These are phyloP conservation scores for Trichoderma sp. DNA, from an alignment of 2,329 filamentous ascomycete species.

Conservation along the genomic window DNA sequence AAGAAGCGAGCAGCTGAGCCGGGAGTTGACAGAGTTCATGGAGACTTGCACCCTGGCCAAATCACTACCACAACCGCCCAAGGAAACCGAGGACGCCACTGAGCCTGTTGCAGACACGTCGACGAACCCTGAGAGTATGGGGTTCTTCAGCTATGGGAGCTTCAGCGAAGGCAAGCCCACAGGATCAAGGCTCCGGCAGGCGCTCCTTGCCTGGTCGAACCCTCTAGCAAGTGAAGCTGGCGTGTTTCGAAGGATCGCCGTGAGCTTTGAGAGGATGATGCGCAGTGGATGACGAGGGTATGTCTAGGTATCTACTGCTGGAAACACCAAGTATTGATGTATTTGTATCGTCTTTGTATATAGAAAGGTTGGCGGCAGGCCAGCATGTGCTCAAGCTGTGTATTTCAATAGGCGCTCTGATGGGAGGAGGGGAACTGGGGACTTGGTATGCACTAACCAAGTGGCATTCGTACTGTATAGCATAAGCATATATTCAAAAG, in stretches of 20 bases:
- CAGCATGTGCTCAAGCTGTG: not conserved
- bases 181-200: not conserved
- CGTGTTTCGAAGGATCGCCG: slow-evolving; percentile 13
- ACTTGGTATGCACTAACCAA: no score
- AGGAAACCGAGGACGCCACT: not conserved
- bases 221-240: slow-evolving; percentile 3
- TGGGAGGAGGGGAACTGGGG: not conserved
- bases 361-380: not conserved
- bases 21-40: slow-evolving; percentile 30
- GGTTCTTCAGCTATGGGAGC: not conserved
- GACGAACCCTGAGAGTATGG: not conserved
- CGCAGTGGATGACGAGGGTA: not conserved
- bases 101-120: not conserved
- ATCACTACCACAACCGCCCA: not conserved
- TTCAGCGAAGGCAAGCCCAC: not conserved
- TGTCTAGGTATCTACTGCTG: not conserved
- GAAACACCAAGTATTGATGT: not conserved
- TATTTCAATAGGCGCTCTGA: not conserved
- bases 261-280: slow-evolving; percentile 13
- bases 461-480: not conserved
- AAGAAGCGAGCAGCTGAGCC: slow-evolving; percentile 33
- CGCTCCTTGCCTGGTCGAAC: slow-evolving; percentile 9
- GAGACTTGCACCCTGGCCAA: not conserved
- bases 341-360: not conserved
- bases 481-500: not conserved